Percentiles rank a stretch among this genome's conserved stretches.
These are phyloP conservation scores for Acer negundo DNA, from an alignment of 345 rosid species.

Conservation along the genomic window DNA sequence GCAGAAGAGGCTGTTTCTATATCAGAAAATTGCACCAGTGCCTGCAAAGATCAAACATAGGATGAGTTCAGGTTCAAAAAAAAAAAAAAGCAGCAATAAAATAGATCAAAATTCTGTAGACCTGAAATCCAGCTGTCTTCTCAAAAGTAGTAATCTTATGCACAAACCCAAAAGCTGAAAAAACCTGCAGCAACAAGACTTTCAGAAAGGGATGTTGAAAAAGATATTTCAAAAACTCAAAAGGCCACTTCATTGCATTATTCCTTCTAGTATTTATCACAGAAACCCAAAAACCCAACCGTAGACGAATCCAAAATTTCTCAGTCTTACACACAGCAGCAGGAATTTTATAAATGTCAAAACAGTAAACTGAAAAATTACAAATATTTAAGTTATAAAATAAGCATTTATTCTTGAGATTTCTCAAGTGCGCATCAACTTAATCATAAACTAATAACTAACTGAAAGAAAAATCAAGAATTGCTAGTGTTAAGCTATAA, in stretches of 20 bases:
- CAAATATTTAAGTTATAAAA: background rate
- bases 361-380: background rate
- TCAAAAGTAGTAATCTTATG: constrained; percentile 98
- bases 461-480: background rate
- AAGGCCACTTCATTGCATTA: background rate
- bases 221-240: constrained; percentile 9
- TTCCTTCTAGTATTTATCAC: background rate
- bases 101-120: constrained; percentile 6
- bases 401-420: constrained; percentile 8
- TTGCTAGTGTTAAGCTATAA: background rate
- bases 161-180: constrained; percentile 98
- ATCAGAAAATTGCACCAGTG: constrained; percentile 96
- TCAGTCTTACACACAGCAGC: background rate
- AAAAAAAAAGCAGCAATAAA: constrained; percentile 14
- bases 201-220: constrained; percentile 30
- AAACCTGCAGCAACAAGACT: constrained; percentile 67
- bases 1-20: constrained; percentile 90
- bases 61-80: constrained; percentile 20
- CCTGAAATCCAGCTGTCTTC: constrained; percentile 99
- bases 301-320: background rate
- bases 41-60: constrained; percentile 48
- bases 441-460: background rate
- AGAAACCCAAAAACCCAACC: constrained; percentile 6
- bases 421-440: background rate
- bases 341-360: background rate